Evolutionary conservation across 2,329 filamentous ascomycete species (phyloP), one percentile per base, ranked within the genome.

Genomic region (Sporothrix pallida): DNA sequence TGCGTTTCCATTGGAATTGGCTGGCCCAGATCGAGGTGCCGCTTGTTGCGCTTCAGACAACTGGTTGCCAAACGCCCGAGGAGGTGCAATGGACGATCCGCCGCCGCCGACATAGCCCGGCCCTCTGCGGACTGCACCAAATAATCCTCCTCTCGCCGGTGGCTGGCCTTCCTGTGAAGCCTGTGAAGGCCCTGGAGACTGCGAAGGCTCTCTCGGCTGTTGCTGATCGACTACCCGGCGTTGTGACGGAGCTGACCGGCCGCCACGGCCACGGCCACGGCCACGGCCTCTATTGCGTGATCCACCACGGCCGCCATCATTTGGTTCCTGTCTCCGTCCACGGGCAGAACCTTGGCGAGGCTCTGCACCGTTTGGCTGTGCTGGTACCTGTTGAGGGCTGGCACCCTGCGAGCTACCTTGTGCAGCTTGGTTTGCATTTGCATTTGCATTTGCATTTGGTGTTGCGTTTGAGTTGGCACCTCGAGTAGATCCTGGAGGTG

Each of bases 1-100:
- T 37, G 31, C 31, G 31, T 37, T 37, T 37, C 31, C 31, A 37
- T 37, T 37, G 31, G 31, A 37, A 37, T 37, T 60, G 26, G 56
- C 60, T 44, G 31, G 60, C 3, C 48, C 15, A 17, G 15, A 6
- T 52, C 15, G n/a, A 3, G 5, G 20, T 12, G 52, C 1, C 2
- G n/a, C 52, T 10, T 54, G 52, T 15, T 42, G 65, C 2, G 72
- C 26, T 3, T 20, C 37, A 13, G 68, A 44, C 42, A 71, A 52
- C 60, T 71, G 68, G 50, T 20, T 44, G 12, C 68, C 68, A 68
- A 73, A 71, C 4, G 44, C 6, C 12, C 68, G 72, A 17, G 42
- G 68, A 5, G 60, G 68, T 31, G 50, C 72, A 9, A 72, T 44
- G 23, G n/a, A 31, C 23, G 69, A 23, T 1, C 42, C n/a, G 7